These are phyloP conservation scores for Tylopilus plumbeoviolaceoides DNA, from an alignment of 768 basidiomycete species.

Conservation along the genomic window DNA sequence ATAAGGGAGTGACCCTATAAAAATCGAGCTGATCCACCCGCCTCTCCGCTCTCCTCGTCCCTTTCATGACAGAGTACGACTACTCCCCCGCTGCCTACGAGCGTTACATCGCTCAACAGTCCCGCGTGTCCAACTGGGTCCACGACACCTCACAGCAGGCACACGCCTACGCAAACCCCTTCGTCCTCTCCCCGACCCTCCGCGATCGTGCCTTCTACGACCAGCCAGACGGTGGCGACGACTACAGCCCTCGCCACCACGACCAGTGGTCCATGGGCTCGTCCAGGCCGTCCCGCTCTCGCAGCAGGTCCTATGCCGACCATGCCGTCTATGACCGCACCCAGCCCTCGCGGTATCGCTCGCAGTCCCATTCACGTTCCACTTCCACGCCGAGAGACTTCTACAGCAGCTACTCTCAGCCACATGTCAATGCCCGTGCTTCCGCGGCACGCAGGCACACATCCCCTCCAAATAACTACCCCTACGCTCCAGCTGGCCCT, in stretches of 20 bases:
- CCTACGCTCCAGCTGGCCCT: slow-evolving; percentile 10
- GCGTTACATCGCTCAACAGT: slow-evolving; percentile 42
- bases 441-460: slow-evolving; percentile 17
- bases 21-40: not conserved
- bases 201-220: slow-evolving; percentile 32
- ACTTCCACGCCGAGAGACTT: slow-evolving; percentile 12
- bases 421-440: slow-evolving; percentile 9
- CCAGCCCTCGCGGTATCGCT: slow-evolving; percentile 17
- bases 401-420: slow-evolving; percentile 17
- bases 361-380: slow-evolving; percentile 26
- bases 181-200: slow-evolving; percentile 25
- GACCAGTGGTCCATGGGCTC: slow-evolving; percentile 21
- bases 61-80: slow-evolving; percentile 59
- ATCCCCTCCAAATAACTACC: slow-evolving; percentile 16
- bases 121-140: slow-evolving; percentile 50
- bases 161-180: slow-evolving; percentile 27
- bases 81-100: slow-evolving; percentile 53
- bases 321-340: slow-evolving; percentile 17
- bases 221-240: not conserved
- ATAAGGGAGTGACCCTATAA: not conserved
- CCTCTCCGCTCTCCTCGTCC: not conserved
- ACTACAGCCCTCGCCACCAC: not conserved
- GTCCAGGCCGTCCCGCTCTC: slow-evolving; percentile 23
- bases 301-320: slow-evolving; percentile 25
- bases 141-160: slow-evolving; percentile 35